phyloP scores from a whole-genome alignment of 768 basidiomycete genomes.

The Candolleomyces eurysporus region DNA sequence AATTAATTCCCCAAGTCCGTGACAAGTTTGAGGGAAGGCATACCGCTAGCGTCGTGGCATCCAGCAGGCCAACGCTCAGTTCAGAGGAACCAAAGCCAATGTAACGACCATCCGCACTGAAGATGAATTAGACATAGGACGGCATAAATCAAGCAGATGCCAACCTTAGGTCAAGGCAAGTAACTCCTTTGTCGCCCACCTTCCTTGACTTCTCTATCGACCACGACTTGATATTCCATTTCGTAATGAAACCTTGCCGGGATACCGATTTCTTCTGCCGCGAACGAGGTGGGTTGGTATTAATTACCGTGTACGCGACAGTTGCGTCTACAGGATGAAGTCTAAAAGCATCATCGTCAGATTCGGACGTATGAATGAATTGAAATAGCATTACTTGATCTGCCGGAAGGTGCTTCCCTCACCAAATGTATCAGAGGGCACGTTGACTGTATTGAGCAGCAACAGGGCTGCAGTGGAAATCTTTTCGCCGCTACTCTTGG shows the following conservation, averaged over 20 bases:
- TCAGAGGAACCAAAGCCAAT: slow-evolving; percentile 89
- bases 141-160: slow-evolving; percentile 15
- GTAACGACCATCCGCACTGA: slow-evolving; percentile 75
- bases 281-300: slow-evolving; percentile 60
- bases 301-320: slow-evolving; percentile 69
- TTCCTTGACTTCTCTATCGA: slow-evolving; percentile 63
- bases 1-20: neutral
- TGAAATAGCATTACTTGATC: slow-evolving; percentile 39
- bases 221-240: slow-evolving; percentile 77
- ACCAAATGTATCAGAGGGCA: slow-evolving; percentile 48
- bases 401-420: slow-evolving; percentile 63
- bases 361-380: neutral
- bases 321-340: slow-evolving; percentile 52
- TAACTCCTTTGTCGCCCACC: slow-evolving; percentile 76
- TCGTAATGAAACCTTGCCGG: slow-evolving; percentile 62
- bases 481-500: slow-evolving; percentile 12
- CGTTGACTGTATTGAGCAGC: slow-evolving; percentile 49
- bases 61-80: slow-evolving; percentile 78
- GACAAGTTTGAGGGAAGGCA: slow-evolving; percentile 19
- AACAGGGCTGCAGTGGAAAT: slow-evolving; percentile 26
- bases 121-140: slow-evolving; percentile 7
- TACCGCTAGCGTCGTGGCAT: slow-evolving; percentile 76
- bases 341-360: slow-evolving; percentile 29
- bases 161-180: slow-evolving; percentile 87
- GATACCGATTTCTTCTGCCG: slow-evolving; percentile 51